Base-by-base conservation (phyloP, 805 yeast species). In the Wickerhamiella sergipiensis region DNA sequence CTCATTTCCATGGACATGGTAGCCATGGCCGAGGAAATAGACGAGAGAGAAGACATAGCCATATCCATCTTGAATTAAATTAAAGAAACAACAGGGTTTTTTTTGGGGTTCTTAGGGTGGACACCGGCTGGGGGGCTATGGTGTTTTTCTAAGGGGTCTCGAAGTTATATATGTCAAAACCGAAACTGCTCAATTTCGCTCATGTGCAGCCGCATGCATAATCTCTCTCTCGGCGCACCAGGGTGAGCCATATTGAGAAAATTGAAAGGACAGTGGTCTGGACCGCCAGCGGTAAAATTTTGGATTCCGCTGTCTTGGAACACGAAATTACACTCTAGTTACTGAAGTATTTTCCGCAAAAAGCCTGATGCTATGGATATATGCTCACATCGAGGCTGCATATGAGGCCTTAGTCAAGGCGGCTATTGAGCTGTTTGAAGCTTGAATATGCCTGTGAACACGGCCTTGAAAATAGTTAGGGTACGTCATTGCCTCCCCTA, bases 1-100 rank as follows among this genome's bases (percentile, higher is more conserved):
- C 58, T 53, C 56, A 59, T 57, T 8, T 49, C 55, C 9, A 54
- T 24, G 33, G 52, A 21, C 55, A 53, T 53, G 2, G 58, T 43
- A 5, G 47, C 33, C 17, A 38, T 42, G 18, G 45, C 45, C 40
- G 43, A 24, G 21, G 42, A 23, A 46, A 47, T 39, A 2, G 48
- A 45, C 22, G 48, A 22, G 21, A 47, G 17, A 8, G 49, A 47
- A n/a, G 48, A 21, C 48, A 44, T 49, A 36, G 17, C 40, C 40
- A 36, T 36, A 36, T 36, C 40, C 40, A 36, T 36, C 9, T 36
- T 15, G 13, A 6, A 36, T 4, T 36, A 15, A 4, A 36, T 15
- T 36, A n/a, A n/a, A 15, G 15, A n/a, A 29, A 29, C 33, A 29
- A 29, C 12, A 12, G 9, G 33, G 33, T 9, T 8, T 6, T 7